Evolutionary conservation across 306 rosid species (phyloP).

Genomic region (Dalbergia cultrata): DNA sequence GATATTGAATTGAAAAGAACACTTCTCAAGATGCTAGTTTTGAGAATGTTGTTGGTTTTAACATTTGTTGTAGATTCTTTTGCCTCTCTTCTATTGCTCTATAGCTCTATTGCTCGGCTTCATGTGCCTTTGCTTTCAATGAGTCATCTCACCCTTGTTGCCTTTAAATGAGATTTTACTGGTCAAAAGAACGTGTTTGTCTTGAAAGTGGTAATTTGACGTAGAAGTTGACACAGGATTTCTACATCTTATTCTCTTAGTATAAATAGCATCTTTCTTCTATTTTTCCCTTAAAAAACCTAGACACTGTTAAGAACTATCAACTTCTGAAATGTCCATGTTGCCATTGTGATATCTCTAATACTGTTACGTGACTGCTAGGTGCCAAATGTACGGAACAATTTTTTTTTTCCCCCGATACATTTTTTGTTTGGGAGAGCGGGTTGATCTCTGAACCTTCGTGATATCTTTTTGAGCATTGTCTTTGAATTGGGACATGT

Average conservation of each 20-base stretch:
- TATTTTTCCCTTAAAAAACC: neutral
- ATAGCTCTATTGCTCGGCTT: neutral
- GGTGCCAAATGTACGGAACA: neutral
- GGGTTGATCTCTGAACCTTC: neutral
- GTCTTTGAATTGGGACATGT: neutral
- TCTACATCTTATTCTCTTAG: neutral
- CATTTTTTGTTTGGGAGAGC: too few relatives aligned
- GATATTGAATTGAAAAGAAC: neutral
- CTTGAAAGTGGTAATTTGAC: neutral
- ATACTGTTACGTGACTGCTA: neutral
- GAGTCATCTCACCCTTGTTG: neutral
- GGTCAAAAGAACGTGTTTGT: too few relatives aligned
- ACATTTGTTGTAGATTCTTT: conserved; percentile 3
- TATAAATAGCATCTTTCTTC: too few relatives aligned
- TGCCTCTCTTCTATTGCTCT: neutral
- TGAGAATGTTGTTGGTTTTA: neutral
- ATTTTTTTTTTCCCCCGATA: neutral
- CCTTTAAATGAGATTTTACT: neutral
- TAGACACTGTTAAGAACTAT: neutral
- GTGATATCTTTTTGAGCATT: neutral
- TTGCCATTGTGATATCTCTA: neutral
- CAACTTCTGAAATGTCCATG: conserved; percentile 5
- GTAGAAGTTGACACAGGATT: neutral
- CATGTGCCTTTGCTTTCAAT: neutral
- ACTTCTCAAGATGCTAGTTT: conserved; percentile 4